A percentile compares a stretch with the other conserved stretches of the same genome.
Conservation (phyloP, 352 stramenopile species). For the Phytophthora sp. region DNA sequence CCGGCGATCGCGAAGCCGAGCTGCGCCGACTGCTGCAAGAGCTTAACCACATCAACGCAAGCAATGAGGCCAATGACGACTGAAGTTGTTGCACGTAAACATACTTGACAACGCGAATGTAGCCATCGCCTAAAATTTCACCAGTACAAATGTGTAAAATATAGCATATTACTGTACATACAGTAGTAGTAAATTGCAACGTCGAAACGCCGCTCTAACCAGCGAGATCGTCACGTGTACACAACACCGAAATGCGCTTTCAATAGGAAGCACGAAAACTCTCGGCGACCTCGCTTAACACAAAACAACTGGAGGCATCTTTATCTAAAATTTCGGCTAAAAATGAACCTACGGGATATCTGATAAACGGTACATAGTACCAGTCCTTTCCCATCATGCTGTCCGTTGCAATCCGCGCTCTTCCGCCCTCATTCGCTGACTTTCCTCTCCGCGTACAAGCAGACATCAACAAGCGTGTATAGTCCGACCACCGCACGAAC, state of each 20-base stretch:
- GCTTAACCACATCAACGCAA: constrained; percentile 35
- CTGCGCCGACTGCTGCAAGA: constrained; percentile 49
- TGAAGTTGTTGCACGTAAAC: constrained; percentile 1
- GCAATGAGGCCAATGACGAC: constrained; percentile 2
- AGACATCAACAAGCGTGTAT: not conserved
- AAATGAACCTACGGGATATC: constrained; percentile 21
- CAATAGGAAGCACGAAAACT: no score
- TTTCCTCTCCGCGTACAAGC: constrained; percentile 11
- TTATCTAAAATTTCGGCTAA: not conserved
- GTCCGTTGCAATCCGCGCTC: constrained; percentile 23
- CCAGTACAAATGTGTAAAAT: constrained; percentile 23
- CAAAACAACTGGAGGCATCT: not conserved
- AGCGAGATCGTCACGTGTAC: not conserved
- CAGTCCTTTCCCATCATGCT: constrained; percentile 16
- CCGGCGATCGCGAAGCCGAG: constrained; percentile 38
- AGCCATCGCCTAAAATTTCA: constrained; percentile 20
- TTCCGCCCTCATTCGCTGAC: constrained; percentile 37
- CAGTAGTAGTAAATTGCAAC: constrained; percentile 29
- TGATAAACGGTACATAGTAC: constrained; percentile 27
- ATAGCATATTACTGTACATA: constrained; percentile 7
- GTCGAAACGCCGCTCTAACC: constrained; percentile 16
- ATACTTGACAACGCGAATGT: constrained; percentile 4
- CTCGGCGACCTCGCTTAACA: no score
- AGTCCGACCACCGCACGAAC: not conserved
- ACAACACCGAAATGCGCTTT: not conserved